phyloP scores from a whole-genome alignment of 2,329 filamentous ascomycete genomes.

The Sordariomycetes sp. region DNA sequence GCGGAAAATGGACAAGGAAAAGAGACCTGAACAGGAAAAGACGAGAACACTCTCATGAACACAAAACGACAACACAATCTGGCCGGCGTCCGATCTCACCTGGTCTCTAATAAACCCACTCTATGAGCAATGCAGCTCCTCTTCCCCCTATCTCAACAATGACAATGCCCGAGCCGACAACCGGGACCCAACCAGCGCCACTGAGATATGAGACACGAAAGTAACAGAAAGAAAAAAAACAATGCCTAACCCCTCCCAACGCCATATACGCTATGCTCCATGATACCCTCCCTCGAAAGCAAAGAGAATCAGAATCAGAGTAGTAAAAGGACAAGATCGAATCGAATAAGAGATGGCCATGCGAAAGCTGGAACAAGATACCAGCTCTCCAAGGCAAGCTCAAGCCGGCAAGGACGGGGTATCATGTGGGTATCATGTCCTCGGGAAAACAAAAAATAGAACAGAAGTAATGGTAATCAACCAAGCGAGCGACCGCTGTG shows the following conservation, averaged over 20 bases:
- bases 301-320: neutral
- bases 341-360: slow-evolving; percentile 8
- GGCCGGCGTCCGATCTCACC: no score
- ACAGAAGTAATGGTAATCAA: slow-evolving; percentile 15
- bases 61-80: neutral
- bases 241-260: neutral
- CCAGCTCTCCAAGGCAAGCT: no score
- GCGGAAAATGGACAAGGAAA: neutral
- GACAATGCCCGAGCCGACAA: neutral
- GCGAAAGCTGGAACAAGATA: neutral
- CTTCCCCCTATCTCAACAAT: neutral
- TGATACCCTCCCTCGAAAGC: neutral
- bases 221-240: neutral
- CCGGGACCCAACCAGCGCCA: neutral
- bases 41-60: neutral
- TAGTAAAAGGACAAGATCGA: slow-evolving; percentile 10
- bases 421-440: neutral
- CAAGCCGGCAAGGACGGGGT: slow-evolving; percentile 1
- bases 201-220: neutral
- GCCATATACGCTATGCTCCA: slow-evolving; percentile 3
- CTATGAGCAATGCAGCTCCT: no score
- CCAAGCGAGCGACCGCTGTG: slow-evolving; percentile 42
- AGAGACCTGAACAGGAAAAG: neutral
- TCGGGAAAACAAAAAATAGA: neutral
- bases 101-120: no score